Evolutionary conservation across 2,329 filamentous ascomycete species (phyloP).

Genomic region (Cladophialophora bantiana): DNA sequence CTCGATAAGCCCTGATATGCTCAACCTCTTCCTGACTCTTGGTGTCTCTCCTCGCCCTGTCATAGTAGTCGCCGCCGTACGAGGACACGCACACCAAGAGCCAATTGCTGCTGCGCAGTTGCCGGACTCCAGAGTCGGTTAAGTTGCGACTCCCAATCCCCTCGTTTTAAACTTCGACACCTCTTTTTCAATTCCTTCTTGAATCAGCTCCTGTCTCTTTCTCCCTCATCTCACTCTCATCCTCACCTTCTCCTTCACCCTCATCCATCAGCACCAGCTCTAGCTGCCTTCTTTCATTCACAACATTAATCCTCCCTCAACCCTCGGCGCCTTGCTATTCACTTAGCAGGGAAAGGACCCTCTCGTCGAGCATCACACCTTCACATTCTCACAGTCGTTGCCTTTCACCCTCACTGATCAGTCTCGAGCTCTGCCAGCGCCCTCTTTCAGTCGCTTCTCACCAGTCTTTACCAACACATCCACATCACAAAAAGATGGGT

Average conservation of each 20-base stretch:
- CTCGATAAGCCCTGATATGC: constrained; percentile 28
- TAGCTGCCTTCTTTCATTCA: not conserved
- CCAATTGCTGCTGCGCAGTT: constrained; percentile 10
- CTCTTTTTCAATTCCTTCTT: constrained; percentile 11
- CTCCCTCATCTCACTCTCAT: constrained; percentile 14
- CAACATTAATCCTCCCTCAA: not conserved
- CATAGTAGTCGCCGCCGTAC: not conserved
- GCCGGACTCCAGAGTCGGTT: constrained; percentile 9
- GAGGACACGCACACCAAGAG: not conserved
- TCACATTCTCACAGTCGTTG: constrained; percentile 37
- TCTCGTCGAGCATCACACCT: not conserved
- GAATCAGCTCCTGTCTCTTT: constrained; percentile 11
- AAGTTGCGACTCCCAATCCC: not conserved
- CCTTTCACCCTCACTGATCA: not conserved
- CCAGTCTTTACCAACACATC: not conserved
- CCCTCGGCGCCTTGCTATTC: constrained; percentile 35
- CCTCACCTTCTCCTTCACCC: constrained; percentile 6
- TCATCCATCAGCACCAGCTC: constrained; percentile 1
- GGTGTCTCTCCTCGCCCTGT: no score
- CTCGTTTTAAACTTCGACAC: constrained; percentile 19
- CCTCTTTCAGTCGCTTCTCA: constrained; percentile 11
- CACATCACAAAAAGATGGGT: constrained; percentile 24
- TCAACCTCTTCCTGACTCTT: not conserved
- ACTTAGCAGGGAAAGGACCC: constrained; percentile 32
- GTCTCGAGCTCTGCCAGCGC: not conserved